Evolutionary conservation across 805 yeast species (phyloP).

Genomic region (Kazachstania bromeliacearum): DNA sequence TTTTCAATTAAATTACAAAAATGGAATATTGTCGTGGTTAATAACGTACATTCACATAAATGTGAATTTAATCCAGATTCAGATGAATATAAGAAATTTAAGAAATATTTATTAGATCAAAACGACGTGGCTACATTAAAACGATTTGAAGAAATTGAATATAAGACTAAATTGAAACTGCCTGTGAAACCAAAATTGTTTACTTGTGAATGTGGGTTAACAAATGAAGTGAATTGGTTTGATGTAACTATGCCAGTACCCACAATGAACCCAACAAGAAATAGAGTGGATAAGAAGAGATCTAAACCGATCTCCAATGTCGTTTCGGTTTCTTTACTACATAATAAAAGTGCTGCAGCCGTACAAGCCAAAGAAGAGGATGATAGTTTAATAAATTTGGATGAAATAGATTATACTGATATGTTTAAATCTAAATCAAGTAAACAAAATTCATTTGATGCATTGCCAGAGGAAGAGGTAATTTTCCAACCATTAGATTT

Average conservation of each 20-base stretch:
- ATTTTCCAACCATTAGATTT: too few species aligned
- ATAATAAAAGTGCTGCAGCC: not conserved
- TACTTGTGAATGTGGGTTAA: conserved; percentile 30
- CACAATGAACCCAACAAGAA: conserved; percentile 1
- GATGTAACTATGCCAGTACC: conserved; percentile 26
- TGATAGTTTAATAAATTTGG: conserved; percentile 7
- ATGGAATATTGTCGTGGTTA: conserved; percentile 54
- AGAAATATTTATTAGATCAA: conserved; percentile 17
- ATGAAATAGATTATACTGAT: conserved; percentile 29
- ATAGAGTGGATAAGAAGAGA: conserved; percentile 5
- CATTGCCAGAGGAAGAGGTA: too few species aligned
- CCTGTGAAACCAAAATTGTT: conserved; percentile 24
- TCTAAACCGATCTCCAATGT: too few species aligned
- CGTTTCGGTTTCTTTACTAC: too few species aligned
- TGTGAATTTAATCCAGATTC: conserved; percentile 27
- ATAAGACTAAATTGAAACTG: conserved; percentile 21
- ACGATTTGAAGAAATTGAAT: conserved; percentile 28
- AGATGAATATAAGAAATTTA: conserved; percentile 28
- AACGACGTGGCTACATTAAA: conserved; percentile 24
- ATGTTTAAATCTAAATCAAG: conserved; percentile 23
- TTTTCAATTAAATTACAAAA: conserved; percentile 39
- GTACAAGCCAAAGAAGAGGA: not conserved
- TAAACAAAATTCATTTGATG: too few species aligned
- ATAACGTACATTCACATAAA: conserved; percentile 50
- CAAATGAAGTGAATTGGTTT: conserved; percentile 27